These are phyloP conservation scores for Prunus yedoensis DNA, from an alignment of 331 rosid species.

Conservation along the genomic window DNA sequence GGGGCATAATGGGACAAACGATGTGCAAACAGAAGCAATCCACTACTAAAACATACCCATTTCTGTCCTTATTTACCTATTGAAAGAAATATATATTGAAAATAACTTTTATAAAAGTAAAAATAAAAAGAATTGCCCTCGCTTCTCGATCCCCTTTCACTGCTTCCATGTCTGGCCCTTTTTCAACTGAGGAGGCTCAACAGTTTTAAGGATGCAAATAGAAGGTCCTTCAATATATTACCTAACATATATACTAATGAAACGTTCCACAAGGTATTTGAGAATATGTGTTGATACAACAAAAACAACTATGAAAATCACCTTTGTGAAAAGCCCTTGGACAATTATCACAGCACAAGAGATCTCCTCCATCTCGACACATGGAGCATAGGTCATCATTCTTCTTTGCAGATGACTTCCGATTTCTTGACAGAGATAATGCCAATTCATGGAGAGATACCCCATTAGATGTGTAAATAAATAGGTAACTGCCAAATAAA, in stretches of 20 bases:
- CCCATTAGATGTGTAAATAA: conserved; percentile 87
- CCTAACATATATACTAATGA: neutral
- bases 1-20: neutral
- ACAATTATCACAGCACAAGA: conserved; percentile 89
- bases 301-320: conserved; percentile 26
- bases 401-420: conserved; percentile 52
- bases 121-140: neutral
- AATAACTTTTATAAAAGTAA: neutral
- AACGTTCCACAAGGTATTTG: neutral
- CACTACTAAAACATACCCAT: too few relatives aligned
- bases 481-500: conserved; percentile 64
- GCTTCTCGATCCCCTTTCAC: too few relatives aligned
- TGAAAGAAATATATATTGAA: neutral
- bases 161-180: neutral
- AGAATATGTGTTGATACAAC: neutral
- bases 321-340: conserved; percentile 90
- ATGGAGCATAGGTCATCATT: conserved; percentile 85
- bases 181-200: neutral
- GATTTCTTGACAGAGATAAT: conserved; percentile 56
- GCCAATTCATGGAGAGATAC: conserved; percentile 92
- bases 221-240: neutral
- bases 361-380: conserved; percentile 82
- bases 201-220: neutral
- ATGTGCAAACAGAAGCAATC: neutral
- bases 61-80: neutral